Percentiles rank a stretch among this genome's conserved stretches.
Evolutionary conservation across 2,329 filamentous ascomycete species (phyloP).

Genomic region (Botryosphaeria dothidea): DNA sequence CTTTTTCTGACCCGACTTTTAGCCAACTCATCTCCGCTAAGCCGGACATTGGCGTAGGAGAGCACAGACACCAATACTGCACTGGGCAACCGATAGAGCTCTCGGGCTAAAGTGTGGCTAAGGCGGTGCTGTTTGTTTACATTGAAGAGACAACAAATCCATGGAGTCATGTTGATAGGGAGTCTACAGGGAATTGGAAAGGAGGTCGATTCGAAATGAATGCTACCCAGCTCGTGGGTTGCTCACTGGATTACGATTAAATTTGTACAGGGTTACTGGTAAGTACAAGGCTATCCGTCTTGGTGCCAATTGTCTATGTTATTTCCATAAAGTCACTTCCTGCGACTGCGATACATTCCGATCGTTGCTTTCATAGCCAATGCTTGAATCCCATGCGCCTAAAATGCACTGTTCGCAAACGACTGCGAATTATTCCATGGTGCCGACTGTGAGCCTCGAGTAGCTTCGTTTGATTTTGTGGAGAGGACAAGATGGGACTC

Average conservation of each 20-base stretch:
- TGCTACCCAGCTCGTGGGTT: not conserved
- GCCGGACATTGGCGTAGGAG: not conserved
- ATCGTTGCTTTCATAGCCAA: slow-evolving; percentile 12
- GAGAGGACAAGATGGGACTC: not conserved
- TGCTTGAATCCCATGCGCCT: not conserved
- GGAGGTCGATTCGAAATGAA: not conserved
- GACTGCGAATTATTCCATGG: no score
- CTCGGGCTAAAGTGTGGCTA: not conserved
- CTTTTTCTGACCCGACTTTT: not conserved
- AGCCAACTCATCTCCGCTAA: not conserved
- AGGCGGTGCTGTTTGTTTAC: not conserved
- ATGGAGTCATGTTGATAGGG: no score
- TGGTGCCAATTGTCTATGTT: not conserved
- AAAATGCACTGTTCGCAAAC: slow-evolving; percentile 7
- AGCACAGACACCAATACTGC: slow-evolving; percentile 2
- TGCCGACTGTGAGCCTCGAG: no score
- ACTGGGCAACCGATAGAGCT: not conserved
- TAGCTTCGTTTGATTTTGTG: not conserved
- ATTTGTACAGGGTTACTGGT: not conserved
- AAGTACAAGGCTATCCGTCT: not conserved
- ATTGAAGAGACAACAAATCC: not conserved
- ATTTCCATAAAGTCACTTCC: not conserved
- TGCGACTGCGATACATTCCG: slow-evolving; percentile 1
- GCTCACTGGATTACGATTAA: not conserved
- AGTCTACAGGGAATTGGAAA: no score